Evolutionary conservation across 164 flowering plant genomes (phyloP).

Genomic region (Vitis amurensis): DNA sequence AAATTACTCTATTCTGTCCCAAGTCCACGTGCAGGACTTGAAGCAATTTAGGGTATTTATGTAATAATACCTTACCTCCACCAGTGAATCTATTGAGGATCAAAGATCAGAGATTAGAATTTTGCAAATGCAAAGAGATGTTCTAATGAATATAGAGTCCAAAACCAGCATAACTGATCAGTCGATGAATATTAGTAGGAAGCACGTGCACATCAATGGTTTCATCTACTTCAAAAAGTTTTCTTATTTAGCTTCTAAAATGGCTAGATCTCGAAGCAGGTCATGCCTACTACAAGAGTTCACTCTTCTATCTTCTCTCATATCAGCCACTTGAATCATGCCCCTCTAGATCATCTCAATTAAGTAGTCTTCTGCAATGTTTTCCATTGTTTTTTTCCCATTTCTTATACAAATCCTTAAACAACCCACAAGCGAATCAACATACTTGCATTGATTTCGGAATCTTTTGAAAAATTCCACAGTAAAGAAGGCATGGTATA

Average conservation of each 20-base stretch:
- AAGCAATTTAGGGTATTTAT: background rate
- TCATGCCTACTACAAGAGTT: background rate
- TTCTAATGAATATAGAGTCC: background rate
- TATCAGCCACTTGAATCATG: background rate
- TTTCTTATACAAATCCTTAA: background rate
- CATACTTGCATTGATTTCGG: background rate
- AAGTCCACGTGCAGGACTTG: background rate
- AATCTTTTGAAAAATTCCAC: background rate
- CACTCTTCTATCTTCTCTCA: background rate
- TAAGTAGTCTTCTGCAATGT: background rate
- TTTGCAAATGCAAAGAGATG: background rate
- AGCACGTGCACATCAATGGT: background rate
- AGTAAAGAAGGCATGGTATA: background rate
- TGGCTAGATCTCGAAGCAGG: constrained; percentile 3
- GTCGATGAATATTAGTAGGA: background rate
- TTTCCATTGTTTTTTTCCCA: background rate
- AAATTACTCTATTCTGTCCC: too few relatives aligned
- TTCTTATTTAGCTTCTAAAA: background rate
- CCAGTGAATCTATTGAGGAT: background rate
- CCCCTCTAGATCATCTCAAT: background rate
- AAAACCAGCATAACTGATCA: too few relatives aligned
- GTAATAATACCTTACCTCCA: background rate
- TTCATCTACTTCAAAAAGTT: background rate
- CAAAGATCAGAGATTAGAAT: background rate
- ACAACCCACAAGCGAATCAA: background rate